Base-by-base conservation (phyloP, 129 eudicot genomes). In the Artemisia annua region DNA sequence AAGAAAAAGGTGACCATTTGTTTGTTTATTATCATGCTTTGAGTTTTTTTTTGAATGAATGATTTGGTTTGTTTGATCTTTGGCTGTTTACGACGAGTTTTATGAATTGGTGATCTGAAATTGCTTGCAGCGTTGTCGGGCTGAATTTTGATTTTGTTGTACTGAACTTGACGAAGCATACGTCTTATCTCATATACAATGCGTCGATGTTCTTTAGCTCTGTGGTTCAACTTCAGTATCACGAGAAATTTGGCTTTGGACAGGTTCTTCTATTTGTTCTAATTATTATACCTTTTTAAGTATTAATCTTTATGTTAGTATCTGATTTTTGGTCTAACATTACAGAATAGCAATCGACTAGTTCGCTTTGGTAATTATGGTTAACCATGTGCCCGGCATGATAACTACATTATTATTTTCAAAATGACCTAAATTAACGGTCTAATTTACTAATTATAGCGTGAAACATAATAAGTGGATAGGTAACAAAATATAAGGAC, bases 101-200 rank as follows among this genome's bases (percentile, higher is more conserved):
- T 28, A 20, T 63, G 68, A 63, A 63, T 15, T n/a, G 13, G 20
- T 35, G 66, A 60, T 60, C 30, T 16, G 67, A 11, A 16, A 2
- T 14, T 14, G 9, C 14, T 10, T 63, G 51, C 69, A 90, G 96
- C 51, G 93, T 90, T 22, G 88, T 87, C 64, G 93, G 96, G 48
- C 72, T 90, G 79, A 90, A 87, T 81, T 87, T 90, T 62, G 96
- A 90, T 74, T 90, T 90, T 72, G 87, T 83, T 77, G 30, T 85
- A 70, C 79, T 90, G 75, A 90, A 90, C 77, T 83, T 90, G 88
- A 90, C 88, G 1, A 90, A 90, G 81, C 96, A 90, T 75, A 82
- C 93, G 14, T 85, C 96, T 1, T 87, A 90, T 79, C 80, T 90
- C 64, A 72, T 90, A 48, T 87, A 90, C 88, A 90, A 90, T 43